A percentile compares a stretch with the other conserved stretches of the same genome.
Evolutionary conservation across 148 eudicot species (phyloP).

Genomic region (Vaccinium myrtillus): DNA sequence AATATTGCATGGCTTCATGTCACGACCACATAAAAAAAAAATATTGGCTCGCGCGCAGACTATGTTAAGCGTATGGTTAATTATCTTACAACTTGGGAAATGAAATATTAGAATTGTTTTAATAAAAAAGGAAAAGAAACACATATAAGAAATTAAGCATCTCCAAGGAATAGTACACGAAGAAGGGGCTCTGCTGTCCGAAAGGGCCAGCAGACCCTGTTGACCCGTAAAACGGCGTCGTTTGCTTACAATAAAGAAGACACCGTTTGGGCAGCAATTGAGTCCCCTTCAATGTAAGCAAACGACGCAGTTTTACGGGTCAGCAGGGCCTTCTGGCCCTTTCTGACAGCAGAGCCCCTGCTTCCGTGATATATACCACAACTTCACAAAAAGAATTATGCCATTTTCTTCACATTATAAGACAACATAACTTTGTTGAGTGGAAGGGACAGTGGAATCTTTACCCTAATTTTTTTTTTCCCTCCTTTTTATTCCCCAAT

Average conservation of each 20-base stretch:
- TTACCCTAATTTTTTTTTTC: background rate
- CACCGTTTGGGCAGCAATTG: too few relatives aligned
- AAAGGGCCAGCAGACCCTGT: too few relatives aligned
- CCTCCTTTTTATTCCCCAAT: background rate
- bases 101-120: background rate
- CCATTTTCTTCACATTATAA: constrained; percentile 11
- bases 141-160: background rate
- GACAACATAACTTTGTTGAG: constrained; percentile 17
- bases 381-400: constrained; percentile 8
- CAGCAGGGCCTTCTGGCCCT: too few relatives aligned
- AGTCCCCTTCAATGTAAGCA: too few relatives aligned
- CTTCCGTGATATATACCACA: background rate
- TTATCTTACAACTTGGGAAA: background rate
- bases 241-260: too few relatives aligned
- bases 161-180: background rate
- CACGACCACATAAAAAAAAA: too few relatives aligned
- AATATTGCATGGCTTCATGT: background rate
- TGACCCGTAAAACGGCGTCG: too few relatives aligned
- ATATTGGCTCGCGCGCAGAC: background rate
- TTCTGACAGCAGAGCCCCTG: too few relatives aligned
- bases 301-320: too few relatives aligned
- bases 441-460: constrained; percentile 21
- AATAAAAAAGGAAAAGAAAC: background rate
- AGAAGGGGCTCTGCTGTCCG: too few relatives aligned
- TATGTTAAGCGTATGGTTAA: background rate